Conservation (phyloP, 257 asterid species). For the Capsicum chinense region DNA sequence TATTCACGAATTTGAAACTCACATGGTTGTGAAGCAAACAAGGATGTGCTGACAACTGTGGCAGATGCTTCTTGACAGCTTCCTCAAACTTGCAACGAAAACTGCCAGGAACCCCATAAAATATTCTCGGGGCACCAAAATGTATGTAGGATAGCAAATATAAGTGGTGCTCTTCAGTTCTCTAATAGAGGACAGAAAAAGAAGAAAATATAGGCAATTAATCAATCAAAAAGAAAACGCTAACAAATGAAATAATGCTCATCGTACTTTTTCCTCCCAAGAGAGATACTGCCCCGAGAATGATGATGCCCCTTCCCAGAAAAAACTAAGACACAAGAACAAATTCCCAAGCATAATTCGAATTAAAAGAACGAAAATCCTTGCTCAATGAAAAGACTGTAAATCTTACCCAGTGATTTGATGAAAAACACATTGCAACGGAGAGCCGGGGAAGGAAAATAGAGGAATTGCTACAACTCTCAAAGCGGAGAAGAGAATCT, state of each 20-base stretch:
- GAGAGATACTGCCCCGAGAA: background rate
- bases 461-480: conserved; percentile 49
- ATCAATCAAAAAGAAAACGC: conserved; percentile 22
- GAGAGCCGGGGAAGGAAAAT: conserved; percentile 55
- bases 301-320: background rate
- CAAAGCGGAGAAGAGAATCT: conserved; percentile 77
- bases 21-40: conserved; percentile 65
- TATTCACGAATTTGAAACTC: conserved; percentile 41
- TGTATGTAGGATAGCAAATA: conserved; percentile 76
- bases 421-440: conserved; percentile 87
- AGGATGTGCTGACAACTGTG: conserved; percentile 56
- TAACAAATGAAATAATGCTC: conserved; percentile 10
- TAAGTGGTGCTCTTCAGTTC: conserved; percentile 74
- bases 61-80: conserved; percentile 60
- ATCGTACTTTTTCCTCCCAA: background rate
- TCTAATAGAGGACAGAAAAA: conserved; percentile 55
- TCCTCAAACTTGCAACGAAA: conserved; percentile 63
- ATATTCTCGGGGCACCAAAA: conserved; percentile 67
- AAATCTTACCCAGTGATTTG: conserved; percentile 78
- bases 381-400: background rate
- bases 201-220: conserved; percentile 36
- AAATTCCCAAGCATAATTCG: background rate
- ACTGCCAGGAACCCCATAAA: conserved; percentile 78
- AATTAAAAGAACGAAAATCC: background rate
- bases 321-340: conserved; percentile 16